Conservation (phyloP, 306 rosid species). For the Begonia fuchsioides region DNA sequence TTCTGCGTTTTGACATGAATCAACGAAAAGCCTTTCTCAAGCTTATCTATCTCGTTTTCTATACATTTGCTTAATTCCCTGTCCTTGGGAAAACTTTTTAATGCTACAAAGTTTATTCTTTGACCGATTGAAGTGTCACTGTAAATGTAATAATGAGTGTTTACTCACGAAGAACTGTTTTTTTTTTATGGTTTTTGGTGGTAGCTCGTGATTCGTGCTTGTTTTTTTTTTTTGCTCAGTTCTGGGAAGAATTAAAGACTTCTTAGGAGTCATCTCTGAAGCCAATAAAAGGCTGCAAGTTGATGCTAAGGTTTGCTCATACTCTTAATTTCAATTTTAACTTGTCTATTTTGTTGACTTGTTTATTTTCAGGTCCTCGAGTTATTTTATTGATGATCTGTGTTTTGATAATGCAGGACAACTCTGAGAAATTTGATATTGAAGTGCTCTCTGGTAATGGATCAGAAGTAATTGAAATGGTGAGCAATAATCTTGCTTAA, state of each 20-base stretch:
- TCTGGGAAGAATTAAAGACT: slow-evolving; percentile 34
- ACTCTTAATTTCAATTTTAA: not conserved
- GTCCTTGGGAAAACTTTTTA: no score
- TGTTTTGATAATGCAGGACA: slow-evolving; percentile 23
- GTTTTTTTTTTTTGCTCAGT: slow-evolving; percentile 20
- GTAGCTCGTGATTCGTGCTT: not conserved
- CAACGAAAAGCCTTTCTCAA: no score
- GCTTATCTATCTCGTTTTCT: no score
- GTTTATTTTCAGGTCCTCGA: no score
- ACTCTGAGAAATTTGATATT: slow-evolving; percentile 44
- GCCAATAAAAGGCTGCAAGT: slow-evolving; percentile 42
- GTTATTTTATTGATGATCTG: not conserved
- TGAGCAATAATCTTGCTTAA: slow-evolving; percentile 4
- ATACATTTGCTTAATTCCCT: no score
- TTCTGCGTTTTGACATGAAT: not conserved
- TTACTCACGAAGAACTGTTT: no score
- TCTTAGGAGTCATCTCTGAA: slow-evolving; percentile 62
- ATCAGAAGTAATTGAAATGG: slow-evolving; percentile 65
- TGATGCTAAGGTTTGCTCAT: slow-evolving; percentile 49
- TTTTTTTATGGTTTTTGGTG: no score
- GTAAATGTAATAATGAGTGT: no score
- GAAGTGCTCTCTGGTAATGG: slow-evolving; percentile 67
- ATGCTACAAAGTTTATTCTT: no score
- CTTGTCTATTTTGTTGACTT: not conserved
- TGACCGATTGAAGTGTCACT: no score